Base-by-base conservation (phyloP, 2,329 filamentous ascomycete species). In the Huntiella savannae region DNA sequence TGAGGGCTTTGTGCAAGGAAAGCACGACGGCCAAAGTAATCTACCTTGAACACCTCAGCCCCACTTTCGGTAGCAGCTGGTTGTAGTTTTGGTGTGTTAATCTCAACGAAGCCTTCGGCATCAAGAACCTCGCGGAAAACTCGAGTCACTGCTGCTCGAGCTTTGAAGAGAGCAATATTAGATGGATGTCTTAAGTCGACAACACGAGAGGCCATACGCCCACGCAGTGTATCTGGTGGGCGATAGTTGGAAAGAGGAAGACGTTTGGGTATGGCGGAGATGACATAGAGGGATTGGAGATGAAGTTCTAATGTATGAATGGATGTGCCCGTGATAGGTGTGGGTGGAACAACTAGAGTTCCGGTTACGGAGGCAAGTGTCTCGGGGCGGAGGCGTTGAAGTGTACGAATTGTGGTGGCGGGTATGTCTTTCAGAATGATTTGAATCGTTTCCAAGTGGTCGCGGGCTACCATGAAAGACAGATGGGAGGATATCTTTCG, bases 1-100 rank as follows among this genome's bases (percentile, higher is more conserved):
- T 95, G 87, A 5, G 87, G 87, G 51, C 83, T 92, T 63, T 95
- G 87, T 0, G 87, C 87, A 11, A 95, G 65, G 66, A 91, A 95
- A 3, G 86, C 87, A 15, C 75, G 75, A 45, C 87, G 77, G 28
- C 78, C 82, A 63, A 95, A 95, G 64, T 95, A 95, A 57, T 91
- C 82, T 42, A 93, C 75, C 58, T 83, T 78, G 68, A 95, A 95
- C 4, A 95, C 87, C 52, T 84, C 85, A 11, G 87, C 79, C 40
- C 87, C 87, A 40, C 83, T 93, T 61, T 95, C 87, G 1, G 87
- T 93, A 1, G 87, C 87, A 10, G 82, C 79, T 1, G 84, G 83
- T 65, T 93, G 85, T 38, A 95, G 67, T 63, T 94, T 95, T 2
- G 87, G 87, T 0, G 85, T 93, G 58, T 94, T 85, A 50, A 95